Base-by-base conservation (phyloP, 2,329 filamentous ascomycete species). In the Tricladium varicosporioides region DNA sequence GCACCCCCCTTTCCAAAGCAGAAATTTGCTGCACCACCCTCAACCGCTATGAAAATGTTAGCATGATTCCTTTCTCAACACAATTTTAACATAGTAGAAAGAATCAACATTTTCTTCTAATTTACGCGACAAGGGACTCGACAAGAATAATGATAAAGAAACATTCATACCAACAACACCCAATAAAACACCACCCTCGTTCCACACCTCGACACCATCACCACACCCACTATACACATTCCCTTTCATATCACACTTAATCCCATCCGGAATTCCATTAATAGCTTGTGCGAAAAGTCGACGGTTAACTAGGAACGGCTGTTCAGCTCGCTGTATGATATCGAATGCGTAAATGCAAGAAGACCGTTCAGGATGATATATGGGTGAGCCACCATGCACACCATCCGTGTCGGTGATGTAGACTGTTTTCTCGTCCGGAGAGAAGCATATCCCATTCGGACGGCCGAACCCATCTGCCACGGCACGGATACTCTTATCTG, bases 401-500 rank as follows among this genome's bases (percentile, higher is more conserved):
- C 11, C 36, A n/a, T 75, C 73, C 1, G 83, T 84, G 62, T 86
- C 83, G 8, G 81, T 78, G 2, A 86, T 70, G 56, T 86, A 86
- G 1, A 79, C 71, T 18, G 76, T 71, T 7, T 69, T 67, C 16
- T 81, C 80, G 57, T 79, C 76, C 0, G 81, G 82, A 0, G 79
- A 80, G 64, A 86, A 85, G 1, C 75, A 76, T 43, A 86, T 69
- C 7, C 83, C 83, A 59, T 86, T 86, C 0, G 80, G 80, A 33
- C 78, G 72, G 0, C 66, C 73, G 53, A 86, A 82, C 0, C 76
- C 81, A 63, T 86, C 83, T 0, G 83, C 83, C 2, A 83, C 82
- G 0, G 80, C 78, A 1, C 76, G 75, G 3, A 85, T 70, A 1
- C 79, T 77, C 0, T 79, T 79, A 0, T 78, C 83, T 0, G 59